Conservation (phyloP, 1,139 yeast species). For the Saccharomyces uvarum region DNA sequence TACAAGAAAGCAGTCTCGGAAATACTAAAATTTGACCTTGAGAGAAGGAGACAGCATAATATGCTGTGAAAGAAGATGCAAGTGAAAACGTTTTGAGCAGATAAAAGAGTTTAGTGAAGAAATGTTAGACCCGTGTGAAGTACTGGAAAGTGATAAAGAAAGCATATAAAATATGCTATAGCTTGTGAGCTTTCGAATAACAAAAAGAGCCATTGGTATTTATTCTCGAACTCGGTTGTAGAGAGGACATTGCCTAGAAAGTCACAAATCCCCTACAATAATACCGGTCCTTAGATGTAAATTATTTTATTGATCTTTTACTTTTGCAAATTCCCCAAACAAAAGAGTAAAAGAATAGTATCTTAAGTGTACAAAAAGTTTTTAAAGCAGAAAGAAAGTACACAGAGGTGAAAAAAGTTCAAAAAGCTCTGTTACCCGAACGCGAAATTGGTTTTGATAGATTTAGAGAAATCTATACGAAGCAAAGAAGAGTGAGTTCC, state of each 20-base stretch:
- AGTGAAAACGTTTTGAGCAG: not conserved
- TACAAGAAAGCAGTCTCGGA: not conserved
- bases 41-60: not conserved
- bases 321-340: conserved; percentile 16
- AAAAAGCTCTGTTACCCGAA: no score
- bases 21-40: not conserved
- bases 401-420: no score
- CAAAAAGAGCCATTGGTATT: conserved; percentile 1
- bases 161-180: not conserved
- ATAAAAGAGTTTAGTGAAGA: not conserved
- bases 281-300: conserved; percentile 28
- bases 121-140: not conserved
- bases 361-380: no score
- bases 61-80: not conserved
- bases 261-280: conserved; percentile 24
- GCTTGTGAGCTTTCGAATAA: conserved; percentile 3
- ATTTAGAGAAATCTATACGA: no score
- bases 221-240: conserved; percentile 27
- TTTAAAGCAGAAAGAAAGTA: no score
- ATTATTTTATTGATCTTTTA: not conserved
- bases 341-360: not conserved
- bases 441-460: no score
- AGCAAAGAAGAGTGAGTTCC: no score
- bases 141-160: not conserved
- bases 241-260: conserved; percentile 25